Conservation (phyloP, 2,329 filamentous ascomycete species). For the Alternaria sp. region DNA sequence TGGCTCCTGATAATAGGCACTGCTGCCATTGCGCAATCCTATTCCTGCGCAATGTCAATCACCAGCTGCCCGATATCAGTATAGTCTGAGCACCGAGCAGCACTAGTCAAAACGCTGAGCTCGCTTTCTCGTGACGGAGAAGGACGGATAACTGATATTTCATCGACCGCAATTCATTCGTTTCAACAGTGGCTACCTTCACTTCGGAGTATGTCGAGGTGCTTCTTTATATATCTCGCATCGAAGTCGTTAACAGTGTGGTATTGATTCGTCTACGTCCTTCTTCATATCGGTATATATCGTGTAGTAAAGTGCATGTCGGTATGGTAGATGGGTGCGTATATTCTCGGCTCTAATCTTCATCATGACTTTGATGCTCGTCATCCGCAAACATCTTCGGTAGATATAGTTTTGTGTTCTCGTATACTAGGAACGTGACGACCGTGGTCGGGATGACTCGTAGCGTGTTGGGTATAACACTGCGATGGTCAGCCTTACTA, state of each 20-base stretch:
- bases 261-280: neutral
- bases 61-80: neutral
- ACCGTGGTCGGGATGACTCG: constrained; percentile 93
- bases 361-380: constrained; percentile 38
- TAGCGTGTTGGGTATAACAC: constrained; percentile 82
- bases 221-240: neutral
- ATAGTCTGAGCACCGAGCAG: neutral
- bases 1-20: neutral
- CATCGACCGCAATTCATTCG: neutral
- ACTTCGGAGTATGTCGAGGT: neutral
- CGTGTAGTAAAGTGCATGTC: neutral
- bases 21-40: neutral
- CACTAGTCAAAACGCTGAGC: neutral
- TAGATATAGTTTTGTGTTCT: constrained; percentile 83
- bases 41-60: neutral
- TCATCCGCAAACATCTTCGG: constrained; percentile 50
- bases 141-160: neutral
- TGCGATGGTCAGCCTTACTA: constrained; percentile 4
- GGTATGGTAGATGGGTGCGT: neutral
- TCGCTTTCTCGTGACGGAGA: neutral
- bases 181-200: neutral
- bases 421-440: constrained; percentile 96
- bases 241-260: neutral
- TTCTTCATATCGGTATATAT: neutral
- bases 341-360: constrained; percentile 29